Conservation (phyloP, 257 asterid genomes). For the Nicotiana benthamiana region DNA sequence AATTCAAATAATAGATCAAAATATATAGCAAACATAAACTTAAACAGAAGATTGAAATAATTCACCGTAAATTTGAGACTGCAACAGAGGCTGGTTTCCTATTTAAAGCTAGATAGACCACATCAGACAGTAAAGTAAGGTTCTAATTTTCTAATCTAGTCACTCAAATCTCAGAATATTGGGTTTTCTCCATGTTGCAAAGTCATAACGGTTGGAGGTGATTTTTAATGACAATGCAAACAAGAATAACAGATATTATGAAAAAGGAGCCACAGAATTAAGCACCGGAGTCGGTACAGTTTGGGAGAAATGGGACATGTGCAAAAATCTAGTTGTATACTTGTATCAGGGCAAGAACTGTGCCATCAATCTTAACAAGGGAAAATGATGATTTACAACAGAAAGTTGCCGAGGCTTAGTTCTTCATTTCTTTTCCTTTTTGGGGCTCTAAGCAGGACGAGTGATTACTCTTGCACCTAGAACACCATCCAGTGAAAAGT, state of each 20-base stretch:
- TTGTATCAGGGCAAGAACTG: not conserved
- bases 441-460: not conserved
- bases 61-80: not conserved
- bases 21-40: not conserved
- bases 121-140: not conserved
- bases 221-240: not conserved
- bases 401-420: not conserved
- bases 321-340: not conserved
- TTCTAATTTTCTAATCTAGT: not conserved
- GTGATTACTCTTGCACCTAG: not conserved
- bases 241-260: not conserved
- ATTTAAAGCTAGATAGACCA: not conserved
- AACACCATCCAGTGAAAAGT: not conserved
- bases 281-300: not conserved
- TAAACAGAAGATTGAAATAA: not conserved
- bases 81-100: not conserved
- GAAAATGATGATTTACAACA: not conserved
- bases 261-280: not conserved
- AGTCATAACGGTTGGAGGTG: not conserved
- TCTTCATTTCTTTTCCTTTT: too few species aligned
- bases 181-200: too few species aligned
- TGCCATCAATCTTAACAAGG: not conserved
- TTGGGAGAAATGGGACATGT: not conserved
- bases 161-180: not conserved
- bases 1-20: not conserved